These are phyloP conservation scores for Vigna mungo DNA, from an alignment of 306 rosid genomes.

Conservation along the genomic window DNA sequence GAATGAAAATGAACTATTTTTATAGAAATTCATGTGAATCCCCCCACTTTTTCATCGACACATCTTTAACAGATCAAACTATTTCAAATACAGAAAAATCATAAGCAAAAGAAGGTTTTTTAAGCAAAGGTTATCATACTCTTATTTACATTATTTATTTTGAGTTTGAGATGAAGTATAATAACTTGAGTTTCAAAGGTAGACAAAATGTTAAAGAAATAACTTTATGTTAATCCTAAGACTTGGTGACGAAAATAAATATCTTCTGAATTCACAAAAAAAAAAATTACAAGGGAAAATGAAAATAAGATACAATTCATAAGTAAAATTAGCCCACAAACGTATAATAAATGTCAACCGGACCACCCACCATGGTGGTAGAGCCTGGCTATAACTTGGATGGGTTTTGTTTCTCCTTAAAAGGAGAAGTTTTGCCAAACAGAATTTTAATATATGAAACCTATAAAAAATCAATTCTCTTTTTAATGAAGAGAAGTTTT, in stretches of 20 bases:
- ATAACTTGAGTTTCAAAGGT: background rate
- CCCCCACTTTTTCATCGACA: constrained; percentile 4
- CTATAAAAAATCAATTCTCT: background rate
- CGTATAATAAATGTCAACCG: background rate
- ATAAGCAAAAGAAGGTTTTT: background rate
- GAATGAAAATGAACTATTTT: constrained; percentile 16
- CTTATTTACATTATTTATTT: constrained; percentile 18
- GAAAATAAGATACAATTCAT: constrained; percentile 4
- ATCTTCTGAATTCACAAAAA: background rate
- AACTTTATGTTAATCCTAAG: background rate
- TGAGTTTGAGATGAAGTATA: constrained; percentile 15
- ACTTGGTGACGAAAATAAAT: background rate
- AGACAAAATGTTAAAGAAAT: constrained; percentile 7
- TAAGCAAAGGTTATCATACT: background rate
- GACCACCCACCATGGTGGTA: background rate
- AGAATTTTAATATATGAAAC: background rate
- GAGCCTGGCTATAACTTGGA: background rate
- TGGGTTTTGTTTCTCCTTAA: background rate
- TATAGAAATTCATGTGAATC: constrained; percentile 7
- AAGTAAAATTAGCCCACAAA: background rate
- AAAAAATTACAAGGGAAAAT: background rate
- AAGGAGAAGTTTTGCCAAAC: background rate
- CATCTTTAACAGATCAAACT: constrained; percentile 25
- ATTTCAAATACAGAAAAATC: constrained; percentile 11
- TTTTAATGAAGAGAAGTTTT: background rate